Base-by-base conservation (phyloP, 352 stramenopile species). In the Globisporangium nagaii region DNA sequence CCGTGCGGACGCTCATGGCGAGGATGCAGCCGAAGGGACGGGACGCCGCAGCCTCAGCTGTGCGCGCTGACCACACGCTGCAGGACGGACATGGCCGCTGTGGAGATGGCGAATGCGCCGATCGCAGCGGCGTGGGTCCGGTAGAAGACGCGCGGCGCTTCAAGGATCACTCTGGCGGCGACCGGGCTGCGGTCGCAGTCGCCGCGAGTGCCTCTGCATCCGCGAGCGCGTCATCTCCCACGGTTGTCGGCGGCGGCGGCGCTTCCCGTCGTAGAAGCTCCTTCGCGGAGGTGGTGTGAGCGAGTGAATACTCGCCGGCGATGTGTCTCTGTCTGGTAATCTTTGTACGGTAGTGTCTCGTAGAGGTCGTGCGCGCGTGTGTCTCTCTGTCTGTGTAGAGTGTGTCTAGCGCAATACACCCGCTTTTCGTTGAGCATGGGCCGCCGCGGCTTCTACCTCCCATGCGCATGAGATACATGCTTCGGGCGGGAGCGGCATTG, bases 181-280 rank as follows among this genome's bases (percentile, higher is more conserved):
- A 22, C 20, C 28, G 41, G 15, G 10, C 39, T 43, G 10, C 28
- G n/a, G 30, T 50, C 30, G 30, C 34, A 24, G 28, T 9, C 27
- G 15, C 27, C 8, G 9, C 43, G 12, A 15, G 20, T 35, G 41
- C 13, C 28, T 22, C n/a, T 22, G n/a, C 36, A 13, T 42, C 36
- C n/a, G 22, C 11, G 4, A 42, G 36, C n/a, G 20, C 40, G 12
- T 30, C n/a, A n/a, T n/a, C n/a, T n/a, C n/a, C 24, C 19, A 4
- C 20, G 30, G 40, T 45, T 30, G 40, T 12, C 11, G 1, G 17
- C 9, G 13, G 32, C 32, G 20, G 20, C 13, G 36, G 49, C 30
- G 34, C 49, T n/a, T 39, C 49, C 24, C 36, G 49, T 4, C 49
- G 49, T 4, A 35, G 49, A 11, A 56, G 35, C 19, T 56, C 49